Evolutionary conservation across 257 asterid species (phyloP), one percentile per base, ranked within the genome.

Genomic region (Euphrasia confusa): DNA sequence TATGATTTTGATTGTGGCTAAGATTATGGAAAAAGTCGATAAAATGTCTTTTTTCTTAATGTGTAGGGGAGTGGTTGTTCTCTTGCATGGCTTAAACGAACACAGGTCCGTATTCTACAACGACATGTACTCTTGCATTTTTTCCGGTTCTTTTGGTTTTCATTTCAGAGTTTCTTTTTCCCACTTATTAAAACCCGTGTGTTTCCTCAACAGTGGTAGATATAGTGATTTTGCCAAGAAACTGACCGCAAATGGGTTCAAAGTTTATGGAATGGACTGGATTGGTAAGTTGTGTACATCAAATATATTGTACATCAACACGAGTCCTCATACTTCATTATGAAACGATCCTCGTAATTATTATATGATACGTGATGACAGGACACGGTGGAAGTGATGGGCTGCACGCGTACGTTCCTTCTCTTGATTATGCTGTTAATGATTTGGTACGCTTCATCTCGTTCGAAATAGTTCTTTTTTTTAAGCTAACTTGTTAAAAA

Each of bases 371-470:
- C 42, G 42, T 52, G 57, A 45, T 66, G 35, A 50, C 78, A 88
- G 98, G 98, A 57, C 98, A 91, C 30, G 98, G 98, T 30, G 97
- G 98, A 68, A 91, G 98, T 55, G 97, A 88, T 61, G 97, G 95
- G 33, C 81, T 91, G 32, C 98, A 91, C 40, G 98, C 95, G 10
- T 91, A 86, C 58, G 95, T 91, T 56, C 95, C 73, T 71, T 88
- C 95, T 44, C 89, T 88, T 6, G 95, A 86, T 69, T 72, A 78
- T 74, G 93, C 97, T 30, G 93, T 91, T 47, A 64, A 54, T 61
- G 98, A 91, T 60, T 52, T 65, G 95, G 98, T 88, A 76, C 52
- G 72, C 6, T 53, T 14, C 21, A 50, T 50, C 17, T 17, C 30
- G 4, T 50, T 17, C 9, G 8, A 56, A 21, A 21, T 55, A 26